Conservation (phyloP, 768 basidiomycete species). For the Suillus lakei region DNA sequence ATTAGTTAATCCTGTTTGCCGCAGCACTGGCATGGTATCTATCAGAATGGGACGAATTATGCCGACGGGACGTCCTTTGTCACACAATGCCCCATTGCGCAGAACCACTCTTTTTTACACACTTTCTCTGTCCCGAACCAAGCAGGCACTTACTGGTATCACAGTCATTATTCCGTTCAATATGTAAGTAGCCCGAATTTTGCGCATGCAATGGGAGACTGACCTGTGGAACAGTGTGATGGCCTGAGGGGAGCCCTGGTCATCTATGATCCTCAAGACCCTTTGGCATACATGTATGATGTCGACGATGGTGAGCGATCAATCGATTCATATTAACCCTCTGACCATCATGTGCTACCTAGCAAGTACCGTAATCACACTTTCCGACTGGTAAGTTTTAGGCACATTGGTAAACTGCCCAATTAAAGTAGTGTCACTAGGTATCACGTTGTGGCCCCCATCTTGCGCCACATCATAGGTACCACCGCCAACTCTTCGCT, state of each 20-base stretch:
- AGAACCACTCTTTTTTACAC: slow-evolving; percentile 25
- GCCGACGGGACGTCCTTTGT: slow-evolving; percentile 49
- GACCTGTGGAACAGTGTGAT: slow-evolving; percentile 18
- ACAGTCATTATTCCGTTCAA: slow-evolving; percentile 42
- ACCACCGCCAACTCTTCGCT: slow-evolving; percentile 34
- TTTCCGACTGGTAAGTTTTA: slow-evolving; percentile 40
- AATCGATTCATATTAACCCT: not conserved
- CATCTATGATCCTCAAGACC: slow-evolving; percentile 49
- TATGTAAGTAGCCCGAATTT: slow-evolving; percentile 25
- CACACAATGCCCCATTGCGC: slow-evolving; percentile 36
- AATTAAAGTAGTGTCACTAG: slow-evolving; percentile 12
- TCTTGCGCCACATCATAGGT: slow-evolving; percentile 21
- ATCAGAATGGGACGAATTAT: slow-evolving; percentile 46
- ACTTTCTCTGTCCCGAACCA: slow-evolving; percentile 25
- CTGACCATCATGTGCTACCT: not conserved
- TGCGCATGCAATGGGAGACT: not conserved
- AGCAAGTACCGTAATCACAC: slow-evolving; percentile 48
- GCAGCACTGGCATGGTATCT: slow-evolving; percentile 63
- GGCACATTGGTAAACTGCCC: not conserved
- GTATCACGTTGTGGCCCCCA: slow-evolving; percentile 25
- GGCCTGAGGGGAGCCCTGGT: slow-evolving; percentile 36
- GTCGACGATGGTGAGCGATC: slow-evolving; percentile 44
- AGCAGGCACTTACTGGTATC: slow-evolving; percentile 40
- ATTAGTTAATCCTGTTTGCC: not conserved
- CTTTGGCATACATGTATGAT: slow-evolving; percentile 42